Evolutionary conservation across 345 rosid genomes (phyloP).

Genomic region (Adansonia digitata): DNA sequence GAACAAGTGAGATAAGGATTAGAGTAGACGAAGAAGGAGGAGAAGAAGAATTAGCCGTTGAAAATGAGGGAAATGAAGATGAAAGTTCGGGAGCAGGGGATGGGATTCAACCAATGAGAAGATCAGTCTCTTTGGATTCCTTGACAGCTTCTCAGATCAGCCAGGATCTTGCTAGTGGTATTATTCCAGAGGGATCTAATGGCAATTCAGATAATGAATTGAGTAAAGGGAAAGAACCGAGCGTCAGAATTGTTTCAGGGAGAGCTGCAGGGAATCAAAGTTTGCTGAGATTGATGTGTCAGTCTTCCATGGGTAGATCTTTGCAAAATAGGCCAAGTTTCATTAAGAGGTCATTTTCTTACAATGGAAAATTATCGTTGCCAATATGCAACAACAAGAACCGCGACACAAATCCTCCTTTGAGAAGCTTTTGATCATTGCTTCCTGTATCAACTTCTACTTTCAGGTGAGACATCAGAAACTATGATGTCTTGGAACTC

Average conservation of each 20-base stretch:
- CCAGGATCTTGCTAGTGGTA: constrained; percentile 23
- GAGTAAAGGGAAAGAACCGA: constrained; percentile 18
- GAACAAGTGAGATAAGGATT: constrained; percentile 14
- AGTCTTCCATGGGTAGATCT: constrained; percentile 30
- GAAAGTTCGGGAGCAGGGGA: too few species aligned
- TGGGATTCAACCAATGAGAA: constrained; percentile 35
- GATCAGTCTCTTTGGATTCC: constrained; percentile 72
- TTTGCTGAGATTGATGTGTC: constrained; percentile 14
- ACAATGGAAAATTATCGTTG: constrained; percentile 45
- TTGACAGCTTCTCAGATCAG: constrained; percentile 44
- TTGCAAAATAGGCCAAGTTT: constrained; percentile 34
- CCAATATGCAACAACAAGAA: not conserved
- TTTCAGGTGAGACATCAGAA: not conserved
- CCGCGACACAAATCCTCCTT: not conserved
- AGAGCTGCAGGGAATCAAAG: constrained; percentile 27
- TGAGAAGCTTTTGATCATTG: constrained; percentile 3
- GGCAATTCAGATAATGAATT: constrained; percentile 12
- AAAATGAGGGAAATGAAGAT: constrained; percentile 19
- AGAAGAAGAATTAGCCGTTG: constrained; percentile 10
- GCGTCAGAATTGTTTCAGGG: constrained; percentile 11
- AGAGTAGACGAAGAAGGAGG: constrained; percentile 14
- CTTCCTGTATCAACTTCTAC: not conserved
- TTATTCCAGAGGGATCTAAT: constrained; percentile 17
- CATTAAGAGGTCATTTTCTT: constrained; percentile 56
- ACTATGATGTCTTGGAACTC: not conserved